Conservation (phyloP, 176 grass and related monocot genomes). For the Otatea glauca region DNA sequence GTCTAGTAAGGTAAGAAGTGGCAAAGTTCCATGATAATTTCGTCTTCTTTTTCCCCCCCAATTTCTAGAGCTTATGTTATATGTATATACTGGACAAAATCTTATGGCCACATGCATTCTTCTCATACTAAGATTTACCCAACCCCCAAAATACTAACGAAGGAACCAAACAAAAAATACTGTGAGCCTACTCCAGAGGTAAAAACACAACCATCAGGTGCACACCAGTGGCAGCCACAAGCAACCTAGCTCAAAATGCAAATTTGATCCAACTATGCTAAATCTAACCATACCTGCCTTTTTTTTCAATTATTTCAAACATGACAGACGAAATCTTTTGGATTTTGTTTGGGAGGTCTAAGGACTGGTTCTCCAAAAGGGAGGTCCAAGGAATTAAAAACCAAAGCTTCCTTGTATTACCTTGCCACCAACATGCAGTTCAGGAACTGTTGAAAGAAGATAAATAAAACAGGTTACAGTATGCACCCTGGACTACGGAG, state of each 20-base stretch:
- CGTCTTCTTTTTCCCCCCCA: background rate
- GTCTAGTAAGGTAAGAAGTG: background rate
- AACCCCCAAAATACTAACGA: background rate
- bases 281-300: background rate
- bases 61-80: background rate
- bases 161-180: background rate
- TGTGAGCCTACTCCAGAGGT: background rate
- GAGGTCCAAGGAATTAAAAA: background rate
- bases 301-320: background rate
- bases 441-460: slow-evolving; percentile 9
- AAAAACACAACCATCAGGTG: background rate
- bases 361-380: no score
- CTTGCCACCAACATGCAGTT: background rate
- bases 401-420: background rate
- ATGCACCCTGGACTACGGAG: background rate
- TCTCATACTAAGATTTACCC: no score
- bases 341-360: background rate
- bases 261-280: background rate
- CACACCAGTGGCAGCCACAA: background rate
- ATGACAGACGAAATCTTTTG: background rate
- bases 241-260: slow-evolving; percentile 3
- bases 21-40: background rate
- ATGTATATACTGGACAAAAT: background rate
- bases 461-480: background rate
- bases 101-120: no score